phyloP scores from a whole-genome alignment of 768 basidiomycete genomes.

The Psilocybe cubensis region DNA sequence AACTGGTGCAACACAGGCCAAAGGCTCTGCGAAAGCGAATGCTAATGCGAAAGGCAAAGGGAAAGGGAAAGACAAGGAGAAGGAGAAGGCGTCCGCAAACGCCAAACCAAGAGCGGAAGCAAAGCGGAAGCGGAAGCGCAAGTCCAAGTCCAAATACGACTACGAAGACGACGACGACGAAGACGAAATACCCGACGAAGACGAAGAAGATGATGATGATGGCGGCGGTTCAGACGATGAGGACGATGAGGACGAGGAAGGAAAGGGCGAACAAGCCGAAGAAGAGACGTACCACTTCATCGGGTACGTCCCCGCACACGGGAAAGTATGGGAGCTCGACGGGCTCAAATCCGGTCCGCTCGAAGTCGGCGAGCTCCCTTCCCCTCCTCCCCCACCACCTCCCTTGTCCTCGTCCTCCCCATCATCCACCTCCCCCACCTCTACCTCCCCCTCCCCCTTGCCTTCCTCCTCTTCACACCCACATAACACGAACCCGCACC shows the following conservation, averaged over 20 bases:
- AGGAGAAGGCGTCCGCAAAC: constrained; percentile 19
- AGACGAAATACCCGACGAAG: constrained; percentile 32
- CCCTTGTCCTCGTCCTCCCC: background rate
- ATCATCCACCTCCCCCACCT: background rate
- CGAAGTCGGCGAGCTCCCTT: constrained; percentile 61
- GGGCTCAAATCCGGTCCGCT: constrained; percentile 65
- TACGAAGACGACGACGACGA: constrained; percentile 24
- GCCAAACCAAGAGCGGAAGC: constrained; percentile 21
- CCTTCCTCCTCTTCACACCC: background rate
- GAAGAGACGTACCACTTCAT: constrained; percentile 67
- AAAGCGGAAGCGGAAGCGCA: constrained; percentile 7
- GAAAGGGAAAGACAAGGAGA: constrained; percentile 17
- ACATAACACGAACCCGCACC: constrained; percentile 5
- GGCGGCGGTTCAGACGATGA: constrained; percentile 30
- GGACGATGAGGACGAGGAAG: constrained; percentile 17
- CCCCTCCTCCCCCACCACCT: background rate
- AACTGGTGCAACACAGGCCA: constrained; percentile 28
- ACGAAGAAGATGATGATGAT: constrained; percentile 22
- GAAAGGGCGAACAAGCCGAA: constrained; percentile 29
- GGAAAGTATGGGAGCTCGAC: constrained; percentile 75
- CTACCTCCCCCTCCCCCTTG: too few species aligned
- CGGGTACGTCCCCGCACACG: constrained; percentile 62
- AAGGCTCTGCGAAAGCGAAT: constrained; percentile 27
- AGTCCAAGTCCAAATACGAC: constrained; percentile 5
- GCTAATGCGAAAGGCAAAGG: constrained; percentile 23